phyloP scores from a whole-genome alignment of 805 yeast species.

The Monosporozyma solicola region DNA sequence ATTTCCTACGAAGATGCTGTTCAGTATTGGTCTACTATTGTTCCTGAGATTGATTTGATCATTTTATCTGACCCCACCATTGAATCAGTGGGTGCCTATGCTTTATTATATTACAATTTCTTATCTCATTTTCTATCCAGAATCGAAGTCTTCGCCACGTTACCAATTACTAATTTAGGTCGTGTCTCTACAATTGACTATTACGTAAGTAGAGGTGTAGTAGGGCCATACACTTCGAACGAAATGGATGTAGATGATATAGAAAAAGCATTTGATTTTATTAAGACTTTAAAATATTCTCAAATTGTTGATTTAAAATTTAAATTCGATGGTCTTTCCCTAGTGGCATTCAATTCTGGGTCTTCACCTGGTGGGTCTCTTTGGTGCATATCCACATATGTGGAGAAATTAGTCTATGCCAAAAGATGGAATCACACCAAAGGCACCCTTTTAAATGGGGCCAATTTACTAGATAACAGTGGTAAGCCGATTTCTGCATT shows the following conservation, averaged over 20 bases:
- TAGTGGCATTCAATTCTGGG: conserved; percentile 86
- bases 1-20: conserved; percentile 28
- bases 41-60: conserved; percentile 52
- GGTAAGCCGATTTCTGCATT: conserved; percentile 60
- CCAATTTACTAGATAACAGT: conserved; percentile 46
- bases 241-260: conserved; percentile 60
- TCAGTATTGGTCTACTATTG: conserved; percentile 33
- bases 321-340: conserved; percentile 45
- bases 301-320: conserved; percentile 64
- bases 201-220: conserved; percentile 61
- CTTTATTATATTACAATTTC: conserved; percentile 50
- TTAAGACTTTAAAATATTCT: conserved; percentile 63
- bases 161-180: conserved; percentile 86
- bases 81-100: conserved; percentile 72
- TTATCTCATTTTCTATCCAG: conserved; percentile 46
- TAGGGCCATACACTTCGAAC: conserved; percentile 60
- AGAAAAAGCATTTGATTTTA: conserved; percentile 68
- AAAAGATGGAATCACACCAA: conserved; percentile 93
- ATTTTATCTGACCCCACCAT: conserved; percentile 82
- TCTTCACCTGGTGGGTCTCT: conserved; percentile 90
- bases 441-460: conserved; percentile 73
- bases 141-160: conserved; percentile 75
- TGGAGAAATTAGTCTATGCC: conserved; percentile 79
- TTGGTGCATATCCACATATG: conserved; percentile 67
- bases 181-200: conserved; percentile 76